Evolutionary conservation across 2,329 filamentous ascomycete species (phyloP).

Genomic region (Didymella pomorum): DNA sequence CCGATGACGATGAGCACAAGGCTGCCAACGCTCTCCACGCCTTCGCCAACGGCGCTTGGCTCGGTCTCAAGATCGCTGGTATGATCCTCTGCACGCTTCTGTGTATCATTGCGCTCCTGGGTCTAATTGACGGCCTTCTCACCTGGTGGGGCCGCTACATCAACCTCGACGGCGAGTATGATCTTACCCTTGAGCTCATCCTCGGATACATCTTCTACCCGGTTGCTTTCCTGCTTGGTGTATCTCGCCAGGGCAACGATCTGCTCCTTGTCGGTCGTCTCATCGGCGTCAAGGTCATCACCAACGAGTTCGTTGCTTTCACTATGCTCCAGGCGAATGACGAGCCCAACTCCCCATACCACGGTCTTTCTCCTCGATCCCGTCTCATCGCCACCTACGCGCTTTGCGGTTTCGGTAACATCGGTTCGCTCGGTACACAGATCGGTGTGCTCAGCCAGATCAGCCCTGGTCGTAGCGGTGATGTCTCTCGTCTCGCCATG

Average conservation of each 20-base stretch:
- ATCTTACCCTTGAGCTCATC: constrained; percentile 77
- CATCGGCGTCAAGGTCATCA: constrained; percentile 85
- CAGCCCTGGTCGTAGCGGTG: constrained; percentile 74
- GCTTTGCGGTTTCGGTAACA: constrained; percentile 78
- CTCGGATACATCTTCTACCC: constrained; percentile 81
- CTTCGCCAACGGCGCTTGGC: constrained; percentile 83
- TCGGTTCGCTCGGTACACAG: constrained; percentile 86
- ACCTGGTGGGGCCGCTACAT: constrained; percentile 86
- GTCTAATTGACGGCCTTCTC: constrained; percentile 76
- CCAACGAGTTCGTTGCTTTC: constrained; percentile 85
- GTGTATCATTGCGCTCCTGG: constrained; percentile 81
- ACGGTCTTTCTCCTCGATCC: constrained; percentile 71
- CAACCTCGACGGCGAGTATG: constrained; percentile 70
- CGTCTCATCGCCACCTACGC: constrained; percentile 86
- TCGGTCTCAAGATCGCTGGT: constrained; percentile 84
- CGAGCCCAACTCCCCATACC: constrained; percentile 60
- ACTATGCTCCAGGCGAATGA: constrained; percentile 58
- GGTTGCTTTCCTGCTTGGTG: constrained; percentile 80
- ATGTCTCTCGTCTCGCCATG: constrained; percentile 77
- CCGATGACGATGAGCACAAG: constrained; percentile 77
- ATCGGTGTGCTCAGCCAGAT: constrained; percentile 88
- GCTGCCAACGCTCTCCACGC: constrained; percentile 85
- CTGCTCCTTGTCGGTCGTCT: constrained; percentile 77
- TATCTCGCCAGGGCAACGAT: constrained; percentile 66
- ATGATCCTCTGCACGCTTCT: constrained; percentile 83